Base-by-base conservation (phyloP, 192 early-diverging fungal species). In the Funneliformis mosseae region DNA sequence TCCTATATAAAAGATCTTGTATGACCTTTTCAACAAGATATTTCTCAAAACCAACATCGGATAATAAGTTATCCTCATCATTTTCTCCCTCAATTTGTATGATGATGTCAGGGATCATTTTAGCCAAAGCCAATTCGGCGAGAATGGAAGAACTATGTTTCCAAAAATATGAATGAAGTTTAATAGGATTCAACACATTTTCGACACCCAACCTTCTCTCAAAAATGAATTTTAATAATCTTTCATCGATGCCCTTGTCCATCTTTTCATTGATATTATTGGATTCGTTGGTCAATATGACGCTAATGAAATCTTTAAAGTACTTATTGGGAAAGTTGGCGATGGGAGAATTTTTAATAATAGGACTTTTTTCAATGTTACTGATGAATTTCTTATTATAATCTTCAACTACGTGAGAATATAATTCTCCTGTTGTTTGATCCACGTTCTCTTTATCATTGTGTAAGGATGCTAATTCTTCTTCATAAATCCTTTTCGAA, bases 101-200 rank as follows among this genome's bases (percentile, higher is more conserved):
- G 25, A 28, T 23, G 25, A 75, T 60, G 4, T 59, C n/a, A 1
- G 73, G 73, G 27, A 38, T 63, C 43, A 63, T 50, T 63, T 38
- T 5, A 25, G 74, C 74, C 33, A 81, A 50, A 4, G 61, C 43
- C 11, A 81, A n/a, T 74, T 81, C 73, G 12, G 80, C 60, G 16
- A 81, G 23, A 39, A 81, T 66, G 64, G 66, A 48, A 16, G 38
- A 38, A n/a, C n/a, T 39, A 38, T 81, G 5, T 63, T 41, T 81
- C 80, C 80, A 81, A 73, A 73, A 81, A 64, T 42, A 63, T 21
- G 55, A 46, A 38, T 81, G 80, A 8, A 77, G 39, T 38, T 8
- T 28, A 14, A 81, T 64, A 21, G 80, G 80, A 55, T 81, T 76
- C 9, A 67, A 77, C 1, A 81, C 42, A 39, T 64, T 72, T 9